Evolutionary conservation across 129 eudicot genomes (phyloP), one percentile per base, ranked within the genome.

Genomic region (Calendula officinalis): DNA sequence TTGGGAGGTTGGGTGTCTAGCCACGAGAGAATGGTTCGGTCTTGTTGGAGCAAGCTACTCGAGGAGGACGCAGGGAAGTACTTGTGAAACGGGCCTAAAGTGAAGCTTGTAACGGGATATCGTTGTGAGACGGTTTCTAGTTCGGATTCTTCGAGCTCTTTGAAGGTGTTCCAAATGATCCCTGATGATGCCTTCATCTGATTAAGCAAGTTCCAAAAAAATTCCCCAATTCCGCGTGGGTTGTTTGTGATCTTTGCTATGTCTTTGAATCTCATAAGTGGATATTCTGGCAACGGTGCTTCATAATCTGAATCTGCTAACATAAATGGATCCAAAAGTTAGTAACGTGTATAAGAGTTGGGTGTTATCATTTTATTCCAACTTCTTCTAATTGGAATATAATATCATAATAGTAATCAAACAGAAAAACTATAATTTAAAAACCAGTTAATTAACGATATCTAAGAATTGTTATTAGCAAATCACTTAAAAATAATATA

Each of bases 1-100:
- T 70, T 70, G 4, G 78, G 80, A 37, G 70, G n/a, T 54, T 81
- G 86, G 16, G 34, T 61, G 68, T 81, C 74, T 62, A 81, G 68
- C 86, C 83, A 81, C 22, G 82, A 32, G 48, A 77, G 32, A 45
- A 67, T 64, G 13, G 64, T 69, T 1, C 56, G 54, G 54, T 77
- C 86, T 64, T 77, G 80, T 3, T 66, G 48, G 6, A 71, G 45
- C 33, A 70, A 45, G 64, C 78, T 75, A 5, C 85, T 76, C 0
- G 68, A 34, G 4, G 72, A 62, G 30, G 30, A 22, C 2, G 30
- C 62, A 3, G 70, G 47, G 59, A 78, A 70, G 73, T 62, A 73
- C 46, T 64, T 73, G 72, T 64, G 70, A 6, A 81, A 61, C 58
- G 86, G 86, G 71, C 86, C 83, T 57, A 81, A 37, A 10, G 80